Base-by-base conservation (phyloP, 306 rosid genomes). In the Gynostemma pentaphyllum region DNA sequence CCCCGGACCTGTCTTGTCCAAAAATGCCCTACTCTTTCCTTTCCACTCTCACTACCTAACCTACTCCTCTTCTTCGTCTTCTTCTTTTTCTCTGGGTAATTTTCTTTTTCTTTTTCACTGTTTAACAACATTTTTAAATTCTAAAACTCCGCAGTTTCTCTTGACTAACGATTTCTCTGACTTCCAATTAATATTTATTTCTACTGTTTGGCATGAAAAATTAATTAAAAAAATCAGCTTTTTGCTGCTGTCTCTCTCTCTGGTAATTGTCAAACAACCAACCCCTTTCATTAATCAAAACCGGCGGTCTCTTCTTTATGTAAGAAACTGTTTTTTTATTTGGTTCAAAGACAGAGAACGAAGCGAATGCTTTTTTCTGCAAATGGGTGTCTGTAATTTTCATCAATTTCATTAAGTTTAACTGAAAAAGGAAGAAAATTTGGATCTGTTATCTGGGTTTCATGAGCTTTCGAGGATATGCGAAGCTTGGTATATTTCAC, bases 61-160 rank as follows among this genome's bases (percentile, higher is more conserved):
- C n/a, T n/a, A n/a, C n/a, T n/a, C n/a, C n/a, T n/a, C n/a, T n/a
- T n/a, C n/a, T n/a, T n/a, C n/a, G n/a, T n/a, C n/a, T n/a, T n/a
- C n/a, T n/a, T n/a, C n/a, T n/a, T n/a, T n/a, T n/a, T n/a, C n/a
- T n/a, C n/a, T n/a, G n/a, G n/a, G n/a, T n/a, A n/a, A n/a, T n/a
- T 55, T 57, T 36, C 42, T 27, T 9, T 56, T 45, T 34, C 45
- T 57, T 57, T 57, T n/a, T n/a, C n/a, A 32, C 21, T 57, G n/a
- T 21, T 36, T 57, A 45, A 18, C 64, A 57, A 34, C 45, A 57
- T 18, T 36, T n/a, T n/a, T n/a, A n/a, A n/a, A n/a, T n/a, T n/a
- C n/a, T n/a, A n/a, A n/a, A n/a, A n/a, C n/a, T 36, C 8, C 62
- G 62, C 62, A 54, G 62, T 54, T 54, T 54, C 62, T 61, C 46